phyloP scores from a whole-genome alignment of 371 early-diverging fungal species.

The Mucor irregularis region DNA sequence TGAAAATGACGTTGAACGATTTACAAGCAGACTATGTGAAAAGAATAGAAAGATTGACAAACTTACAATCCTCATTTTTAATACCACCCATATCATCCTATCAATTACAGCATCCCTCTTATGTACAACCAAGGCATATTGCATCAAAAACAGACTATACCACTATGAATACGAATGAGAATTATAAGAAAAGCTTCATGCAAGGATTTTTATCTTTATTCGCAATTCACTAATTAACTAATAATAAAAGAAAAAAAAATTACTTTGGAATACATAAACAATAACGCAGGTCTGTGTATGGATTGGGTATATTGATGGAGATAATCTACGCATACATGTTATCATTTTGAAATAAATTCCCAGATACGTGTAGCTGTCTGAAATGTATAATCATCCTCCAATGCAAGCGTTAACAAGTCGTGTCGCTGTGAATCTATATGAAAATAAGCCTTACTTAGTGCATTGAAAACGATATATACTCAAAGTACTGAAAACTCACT shows the following conservation, averaged over 20 bases:
- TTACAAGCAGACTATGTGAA: constrained; percentile 65
- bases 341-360: constrained; percentile 8
- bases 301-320: no score
- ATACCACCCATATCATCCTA: neutral
- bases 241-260: neutral
- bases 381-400: neutral
- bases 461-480: no score
- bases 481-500: no score
- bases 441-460: constrained; percentile 13
- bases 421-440: neutral
- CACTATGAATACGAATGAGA: neutral
- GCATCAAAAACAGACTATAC: neutral
- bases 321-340: no score
- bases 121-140: neutral
- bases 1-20: constrained; percentile 63
- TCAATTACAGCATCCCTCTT: neutral
- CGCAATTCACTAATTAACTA: neutral
- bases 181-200: neutral
- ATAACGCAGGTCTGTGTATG: no score
- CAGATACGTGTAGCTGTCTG: neutral
- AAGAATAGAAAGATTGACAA: constrained; percentile 50
- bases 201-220: constrained; percentile 1
- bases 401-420: neutral
- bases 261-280: neutral
- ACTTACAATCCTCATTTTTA: neutral